phyloP scores from a whole-genome alignment of 2,329 filamentous ascomycete species.

The Dothistroma pini region DNA sequence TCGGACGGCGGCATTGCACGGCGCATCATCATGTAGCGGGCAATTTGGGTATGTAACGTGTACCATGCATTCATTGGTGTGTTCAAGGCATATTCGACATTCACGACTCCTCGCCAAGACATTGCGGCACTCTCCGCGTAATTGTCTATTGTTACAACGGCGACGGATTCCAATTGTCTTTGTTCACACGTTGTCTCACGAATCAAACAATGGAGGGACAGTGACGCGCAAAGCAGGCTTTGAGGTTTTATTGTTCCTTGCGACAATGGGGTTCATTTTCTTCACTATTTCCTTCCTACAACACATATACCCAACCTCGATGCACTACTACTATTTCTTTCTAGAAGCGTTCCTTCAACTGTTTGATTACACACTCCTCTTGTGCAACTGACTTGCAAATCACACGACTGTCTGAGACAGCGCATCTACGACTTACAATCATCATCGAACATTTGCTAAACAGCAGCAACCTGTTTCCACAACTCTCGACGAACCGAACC shows the following conservation, averaged over 20 bases:
- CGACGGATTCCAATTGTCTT: not conserved
- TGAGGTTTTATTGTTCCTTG: not conserved
- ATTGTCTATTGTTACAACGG: not conserved
- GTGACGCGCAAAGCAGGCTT: not conserved
- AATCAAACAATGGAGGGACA: constrained; percentile 1
- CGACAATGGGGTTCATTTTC: constrained; percentile 1
- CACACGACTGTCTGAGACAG: not conserved
- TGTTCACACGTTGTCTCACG: constrained; percentile 2
- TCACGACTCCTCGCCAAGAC: not conserved
- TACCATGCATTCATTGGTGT: constrained; percentile 7
- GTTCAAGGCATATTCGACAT: not conserved
- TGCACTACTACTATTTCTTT: not conserved
- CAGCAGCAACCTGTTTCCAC: not conserved
- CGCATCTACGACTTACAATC: not conserved
- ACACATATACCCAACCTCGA: not conserved
- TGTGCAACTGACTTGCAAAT: not conserved
- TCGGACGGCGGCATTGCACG: constrained; percentile 6
- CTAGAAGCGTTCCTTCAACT: not conserved
- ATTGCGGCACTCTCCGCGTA: not conserved
- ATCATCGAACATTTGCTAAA: not conserved
- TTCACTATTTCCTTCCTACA: not conserved
- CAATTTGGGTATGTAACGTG: constrained; percentile 3
- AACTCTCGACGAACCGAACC: not conserved
- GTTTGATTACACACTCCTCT: not conserved
- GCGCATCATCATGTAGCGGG: not conserved